Evolutionary conservation across 192 early-diverging fungal species (phyloP).

Genomic region (Coemansia sp.): DNA sequence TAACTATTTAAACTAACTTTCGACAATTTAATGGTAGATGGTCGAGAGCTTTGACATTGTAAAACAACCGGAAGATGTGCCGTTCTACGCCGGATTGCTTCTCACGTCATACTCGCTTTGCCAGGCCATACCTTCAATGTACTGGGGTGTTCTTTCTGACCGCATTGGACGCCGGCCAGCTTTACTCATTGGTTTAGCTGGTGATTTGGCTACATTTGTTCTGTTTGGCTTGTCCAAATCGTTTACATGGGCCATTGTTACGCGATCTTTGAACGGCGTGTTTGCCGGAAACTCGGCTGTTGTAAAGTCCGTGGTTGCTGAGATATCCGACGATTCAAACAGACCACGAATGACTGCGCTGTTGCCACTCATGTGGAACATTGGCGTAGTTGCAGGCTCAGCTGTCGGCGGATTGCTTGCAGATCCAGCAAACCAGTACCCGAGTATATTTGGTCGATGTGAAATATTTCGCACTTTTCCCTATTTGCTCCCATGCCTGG

Average conservation of each 20-base stretch:
- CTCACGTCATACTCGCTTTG: conserved; percentile 52
- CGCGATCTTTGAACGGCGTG: conserved; percentile 64
- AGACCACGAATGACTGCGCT: conserved; percentile 68
- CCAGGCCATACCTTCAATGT: conserved; percentile 51
- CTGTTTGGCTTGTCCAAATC: conserved; percentile 71
- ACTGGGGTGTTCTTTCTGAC: conserved; percentile 73
- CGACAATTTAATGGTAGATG: conserved; percentile 6
- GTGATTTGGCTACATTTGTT: conserved; percentile 63
- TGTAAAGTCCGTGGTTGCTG: conserved; percentile 76
- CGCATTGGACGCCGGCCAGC: conserved; percentile 74
- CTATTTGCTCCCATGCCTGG: conserved; percentile 80
- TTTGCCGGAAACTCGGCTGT: conserved; percentile 77
- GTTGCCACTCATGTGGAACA: conserved; percentile 67
- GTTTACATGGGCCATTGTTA: conserved; percentile 58
- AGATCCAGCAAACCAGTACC: conserved; percentile 66
- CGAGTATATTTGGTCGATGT: conserved; percentile 57
- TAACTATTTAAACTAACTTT: neutral
- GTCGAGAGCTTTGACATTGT: conserved; percentile 48
- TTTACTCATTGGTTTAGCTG: conserved; percentile 69
- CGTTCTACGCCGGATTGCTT: conserved; percentile 64
- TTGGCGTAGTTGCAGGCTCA: conserved; percentile 64
- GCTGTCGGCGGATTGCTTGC: conserved; percentile 75
- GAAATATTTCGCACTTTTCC: conserved; percentile 64
- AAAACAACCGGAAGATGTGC: conserved; percentile 68
- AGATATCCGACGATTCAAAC: conserved; percentile 79